A percentile compares a stretch with the other conserved stretches of the same genome.
Conservation (phyloP, 2,329 filamentous ascomycete species). For the Grosmannia clavigera region DNA sequence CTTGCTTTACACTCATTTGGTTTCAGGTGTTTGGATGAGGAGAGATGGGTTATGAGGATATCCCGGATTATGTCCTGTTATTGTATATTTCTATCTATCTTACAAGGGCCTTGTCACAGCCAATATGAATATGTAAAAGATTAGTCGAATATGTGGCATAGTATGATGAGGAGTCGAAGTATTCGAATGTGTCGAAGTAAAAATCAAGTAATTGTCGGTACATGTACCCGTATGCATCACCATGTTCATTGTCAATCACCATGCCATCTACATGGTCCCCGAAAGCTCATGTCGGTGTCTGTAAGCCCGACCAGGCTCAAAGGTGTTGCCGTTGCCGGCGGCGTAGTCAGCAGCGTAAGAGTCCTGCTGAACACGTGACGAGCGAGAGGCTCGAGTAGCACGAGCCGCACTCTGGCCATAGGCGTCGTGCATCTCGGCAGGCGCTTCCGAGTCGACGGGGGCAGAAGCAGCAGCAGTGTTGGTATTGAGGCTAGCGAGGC, state of each 20-base stretch:
- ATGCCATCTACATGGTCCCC: neutral
- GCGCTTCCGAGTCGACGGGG: too few relatives aligned
- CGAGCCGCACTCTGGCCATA: constrained; percentile 10
- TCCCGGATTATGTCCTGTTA: too few relatives aligned
- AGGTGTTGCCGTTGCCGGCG: neutral
- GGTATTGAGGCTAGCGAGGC: too few relatives aligned
- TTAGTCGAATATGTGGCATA: too few relatives aligned
- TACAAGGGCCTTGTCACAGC: neutral
- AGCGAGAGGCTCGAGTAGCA: constrained; percentile 5
- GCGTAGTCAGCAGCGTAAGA: neutral
- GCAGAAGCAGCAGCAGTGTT: too few relatives aligned
- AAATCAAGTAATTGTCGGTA: too few relatives aligned
- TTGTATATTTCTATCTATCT: neutral
- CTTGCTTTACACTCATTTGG: too few relatives aligned
- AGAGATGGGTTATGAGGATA: too few relatives aligned
- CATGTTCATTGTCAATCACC: neutral
- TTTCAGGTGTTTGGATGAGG: too few relatives aligned
- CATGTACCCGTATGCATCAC: neutral
- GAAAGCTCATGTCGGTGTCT: neutral
- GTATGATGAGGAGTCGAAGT: too few relatives aligned
- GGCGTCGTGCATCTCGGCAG: neutral
- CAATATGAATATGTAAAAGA: too few relatives aligned
- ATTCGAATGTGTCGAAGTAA: too few relatives aligned
- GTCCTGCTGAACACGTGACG: neutral
- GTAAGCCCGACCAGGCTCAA: constrained; percentile 6